Evolutionary conservation across 352 stramenopile species (phyloP), one percentile per base, ranked within the genome.

Genomic region (Phytophthora citrophthora): DNA sequence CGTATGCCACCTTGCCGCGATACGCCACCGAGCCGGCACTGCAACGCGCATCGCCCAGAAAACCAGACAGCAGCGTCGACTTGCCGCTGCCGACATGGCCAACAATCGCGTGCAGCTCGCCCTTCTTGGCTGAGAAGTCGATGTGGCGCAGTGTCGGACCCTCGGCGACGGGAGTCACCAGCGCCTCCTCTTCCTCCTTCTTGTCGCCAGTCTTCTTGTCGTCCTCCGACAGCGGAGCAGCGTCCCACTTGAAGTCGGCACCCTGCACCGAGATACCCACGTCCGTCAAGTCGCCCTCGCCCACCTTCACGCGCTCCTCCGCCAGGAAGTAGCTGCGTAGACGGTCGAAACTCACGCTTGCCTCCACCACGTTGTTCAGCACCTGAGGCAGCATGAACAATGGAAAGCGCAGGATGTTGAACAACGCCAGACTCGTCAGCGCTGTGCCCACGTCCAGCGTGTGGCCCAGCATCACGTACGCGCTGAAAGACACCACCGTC

Each of bases 1-100:
- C 90, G 58, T 98, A 99, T 1, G 92, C 94, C 7, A 99, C 76
- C 2, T 74, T 86, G 12, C 96, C 97, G n/a, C 88, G 80, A 9
- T 98, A 70, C 2, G 69, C 57, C 9, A 91, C 77, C 13, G 70
- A 56, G 3, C 81, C 76, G 5, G 56, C 48, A 26, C 54, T 75
- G 26, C 69, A 81, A 9, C 68, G 68, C 23, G 68, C 71, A 3
- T 85, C 69, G 4, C 81, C 83, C 13, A 82, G 34, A 27, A 88
- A 77, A 3, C 76, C 80, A 18, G 64, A 45, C 4, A 89, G 55
- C 11, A 90, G 61, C 4, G 72, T 89, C 13, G 83, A 90, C 58
- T 90, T 90, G 55, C 79, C 81, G 16, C 70, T 82, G 8, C 78
- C 74, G 0, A 85, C 71, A 1, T 65, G 64, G 3, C 83, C 81